These are phyloP conservation scores for Spatholobus suberectus DNA, from an alignment of 306 rosid species.

Conservation along the genomic window DNA sequence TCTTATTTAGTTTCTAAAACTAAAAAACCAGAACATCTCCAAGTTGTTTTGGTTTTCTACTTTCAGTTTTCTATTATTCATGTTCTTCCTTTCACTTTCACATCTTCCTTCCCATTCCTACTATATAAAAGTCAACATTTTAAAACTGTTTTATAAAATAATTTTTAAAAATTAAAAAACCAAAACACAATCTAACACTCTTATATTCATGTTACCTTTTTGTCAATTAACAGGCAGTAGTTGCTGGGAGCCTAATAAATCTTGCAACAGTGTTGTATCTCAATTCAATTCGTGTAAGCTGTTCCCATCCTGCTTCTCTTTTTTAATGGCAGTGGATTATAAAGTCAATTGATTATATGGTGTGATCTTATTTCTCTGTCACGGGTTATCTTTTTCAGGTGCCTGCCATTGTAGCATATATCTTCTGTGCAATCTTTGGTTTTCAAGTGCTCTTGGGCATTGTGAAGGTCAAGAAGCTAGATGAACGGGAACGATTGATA, in stretches of 20 bases:
- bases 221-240: slow-evolving; percentile 81
- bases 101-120: background rate
- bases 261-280: slow-evolving; percentile 89
- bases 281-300: slow-evolving; percentile 81
- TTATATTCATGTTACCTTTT: slow-evolving; percentile 29
- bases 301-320: slow-evolving; percentile 20
- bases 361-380: slow-evolving; percentile 34
- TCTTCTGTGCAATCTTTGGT: slow-evolving; percentile 76
- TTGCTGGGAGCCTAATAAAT: slow-evolving; percentile 93
- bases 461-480: slow-evolving; percentile 85
- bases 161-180: background rate
- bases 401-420: slow-evolving; percentile 77
- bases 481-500: slow-evolving; percentile 83
- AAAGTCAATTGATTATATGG: background rate
- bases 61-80: background rate
- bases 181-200: background rate
- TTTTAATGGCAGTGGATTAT: slow-evolving; percentile 18
- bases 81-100: background rate
- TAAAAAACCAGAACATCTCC: background rate
- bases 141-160: background rate
- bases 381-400: slow-evolving; percentile 58
- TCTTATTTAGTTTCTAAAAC: background rate
- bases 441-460: slow-evolving; percentile 92
- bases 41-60: background rate
- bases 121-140: background rate